Percentiles rank a stretch among this genome's conserved stretches.
Evolutionary conservation across 225 moss, liverwort and hornwort species (phyloP).

Genomic region (Rhytidiadelphus loreus): DNA sequence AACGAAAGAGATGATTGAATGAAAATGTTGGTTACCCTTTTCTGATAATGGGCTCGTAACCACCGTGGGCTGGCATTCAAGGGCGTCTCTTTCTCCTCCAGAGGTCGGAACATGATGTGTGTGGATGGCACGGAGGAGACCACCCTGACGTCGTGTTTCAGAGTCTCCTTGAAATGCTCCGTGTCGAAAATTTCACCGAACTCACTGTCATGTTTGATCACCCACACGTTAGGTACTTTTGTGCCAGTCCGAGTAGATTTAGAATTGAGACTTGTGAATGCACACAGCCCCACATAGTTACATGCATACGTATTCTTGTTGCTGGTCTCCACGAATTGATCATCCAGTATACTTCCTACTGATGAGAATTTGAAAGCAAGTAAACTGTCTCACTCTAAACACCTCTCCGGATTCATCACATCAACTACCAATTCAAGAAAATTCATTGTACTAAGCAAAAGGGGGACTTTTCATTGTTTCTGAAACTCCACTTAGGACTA

Average conservation of each 20-base stretch:
- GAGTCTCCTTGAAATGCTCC: conserved; percentile 57
- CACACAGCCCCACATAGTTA: not conserved
- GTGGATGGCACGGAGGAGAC: conserved; percentile 45
- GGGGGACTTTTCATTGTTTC: not conserved
- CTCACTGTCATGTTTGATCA: conserved; percentile 20
- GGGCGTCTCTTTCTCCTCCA: conserved; percentile 44
- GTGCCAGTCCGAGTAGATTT: not conserved
- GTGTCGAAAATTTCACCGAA: conserved; percentile 78
- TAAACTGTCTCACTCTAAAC: not conserved
- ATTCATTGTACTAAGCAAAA: not conserved
- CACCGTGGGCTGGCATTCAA: conserved; percentile 50
- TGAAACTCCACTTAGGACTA: not conserved
- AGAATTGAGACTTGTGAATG: not conserved
- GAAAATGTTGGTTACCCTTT: conserved; percentile 10
- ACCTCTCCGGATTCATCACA: not conserved
- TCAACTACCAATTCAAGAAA: not conserved
- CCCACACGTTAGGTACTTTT: not conserved
- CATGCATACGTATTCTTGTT: not conserved
- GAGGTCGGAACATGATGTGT: conserved; percentile 43
- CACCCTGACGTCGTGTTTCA: conserved; percentile 46
- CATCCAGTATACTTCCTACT: not conserved
- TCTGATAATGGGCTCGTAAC: conserved; percentile 47
- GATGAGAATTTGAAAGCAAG: not conserved
- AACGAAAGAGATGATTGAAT: not conserved
- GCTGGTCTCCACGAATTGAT: not conserved